These are phyloP conservation scores for Camellia sinensis DNA, from an alignment of 148 eudicot species.

Conservation along the genomic window DNA sequence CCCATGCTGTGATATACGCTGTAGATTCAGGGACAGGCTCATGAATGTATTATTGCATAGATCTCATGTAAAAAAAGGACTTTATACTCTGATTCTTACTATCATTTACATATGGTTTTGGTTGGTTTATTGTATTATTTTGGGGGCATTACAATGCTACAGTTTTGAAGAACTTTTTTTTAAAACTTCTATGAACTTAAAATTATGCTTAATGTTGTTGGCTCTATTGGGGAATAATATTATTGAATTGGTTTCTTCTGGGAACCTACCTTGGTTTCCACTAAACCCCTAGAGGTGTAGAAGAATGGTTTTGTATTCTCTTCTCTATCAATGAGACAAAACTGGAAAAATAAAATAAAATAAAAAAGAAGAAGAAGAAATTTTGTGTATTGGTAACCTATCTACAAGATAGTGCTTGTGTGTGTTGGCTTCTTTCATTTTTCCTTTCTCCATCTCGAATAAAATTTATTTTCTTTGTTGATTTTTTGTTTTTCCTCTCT, in stretches of 20 bases:
- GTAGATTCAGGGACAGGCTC: too few species aligned
- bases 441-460: neutral
- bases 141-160: neutral
- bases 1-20: too few species aligned
- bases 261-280: neutral
- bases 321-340: neutral
- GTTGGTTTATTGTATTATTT: too few species aligned
- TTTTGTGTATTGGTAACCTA: neutral
- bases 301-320: neutral
- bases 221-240: neutral
- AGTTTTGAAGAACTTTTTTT: neutral
- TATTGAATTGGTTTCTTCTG: neutral
- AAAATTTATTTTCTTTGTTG: neutral
- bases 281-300: neutral
- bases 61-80: too few species aligned
- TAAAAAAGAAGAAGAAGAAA: neutral
- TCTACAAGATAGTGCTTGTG: neutral
- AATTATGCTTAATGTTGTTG: neutral
- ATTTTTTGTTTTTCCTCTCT: neutral
- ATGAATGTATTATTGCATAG: too few species aligned
- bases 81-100: too few species aligned
- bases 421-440: neutral
- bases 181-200: neutral
- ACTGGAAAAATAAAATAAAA: neutral
- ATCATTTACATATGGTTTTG: too few species aligned